These are phyloP conservation scores for Russula brevipes DNA, from an alignment of 768 basidiomycete genomes.

Conservation along the genomic window DNA sequence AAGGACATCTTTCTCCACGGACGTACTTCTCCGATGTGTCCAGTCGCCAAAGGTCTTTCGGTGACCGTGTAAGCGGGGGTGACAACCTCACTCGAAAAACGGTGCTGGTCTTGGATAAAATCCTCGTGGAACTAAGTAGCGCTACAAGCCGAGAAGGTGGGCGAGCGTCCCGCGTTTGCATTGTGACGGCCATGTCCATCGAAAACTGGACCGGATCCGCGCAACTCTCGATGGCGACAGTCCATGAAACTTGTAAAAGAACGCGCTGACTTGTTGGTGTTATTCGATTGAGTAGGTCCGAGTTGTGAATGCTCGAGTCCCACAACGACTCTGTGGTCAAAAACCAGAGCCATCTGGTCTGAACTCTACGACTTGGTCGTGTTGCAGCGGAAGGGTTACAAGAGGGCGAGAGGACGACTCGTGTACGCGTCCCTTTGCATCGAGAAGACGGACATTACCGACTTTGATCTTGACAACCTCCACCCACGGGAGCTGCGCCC, in stretches of 20 bases:
- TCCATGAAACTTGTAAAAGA: slow-evolving; percentile 70
- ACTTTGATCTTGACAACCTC: slow-evolving; percentile 70
- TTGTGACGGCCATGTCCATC: slow-evolving; percentile 80
- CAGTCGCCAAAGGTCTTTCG: slow-evolving; percentile 88
- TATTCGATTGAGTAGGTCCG: slow-evolving; percentile 77
- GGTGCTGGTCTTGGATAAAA: slow-evolving; percentile 73
- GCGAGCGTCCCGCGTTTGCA: slow-evolving; percentile 79
- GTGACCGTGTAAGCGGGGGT: slow-evolving; percentile 79
- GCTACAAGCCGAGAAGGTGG: slow-evolving; percentile 73
- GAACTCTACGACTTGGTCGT: slow-evolving; percentile 70
- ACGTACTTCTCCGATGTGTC: slow-evolving; percentile 96
- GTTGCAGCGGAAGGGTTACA: slow-evolving; percentile 67
- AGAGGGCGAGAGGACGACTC: slow-evolving; percentile 68
- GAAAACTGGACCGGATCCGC: slow-evolving; percentile 82
- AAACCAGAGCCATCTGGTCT: slow-evolving; percentile 76
- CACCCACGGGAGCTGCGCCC: slow-evolving; percentile 88
- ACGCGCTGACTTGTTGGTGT: slow-evolving; percentile 75
- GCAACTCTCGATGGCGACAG: slow-evolving; percentile 78
- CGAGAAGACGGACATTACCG: slow-evolving; percentile 81
- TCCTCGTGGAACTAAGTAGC: slow-evolving; percentile 73
- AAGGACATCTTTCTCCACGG: slow-evolving; percentile 80
- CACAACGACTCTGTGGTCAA: slow-evolving; percentile 72
- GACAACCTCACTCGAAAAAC: slow-evolving; percentile 78
- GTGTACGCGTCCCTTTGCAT: slow-evolving; percentile 75
- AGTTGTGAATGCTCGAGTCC: slow-evolving; percentile 93